A percentile compares a stretch with the other conserved stretches of the same genome.
These are phyloP conservation scores for Phaeosphaeria sp. DNA, from an alignment of 2,329 filamentous ascomycete genomes.

Conservation along the genomic window DNA sequence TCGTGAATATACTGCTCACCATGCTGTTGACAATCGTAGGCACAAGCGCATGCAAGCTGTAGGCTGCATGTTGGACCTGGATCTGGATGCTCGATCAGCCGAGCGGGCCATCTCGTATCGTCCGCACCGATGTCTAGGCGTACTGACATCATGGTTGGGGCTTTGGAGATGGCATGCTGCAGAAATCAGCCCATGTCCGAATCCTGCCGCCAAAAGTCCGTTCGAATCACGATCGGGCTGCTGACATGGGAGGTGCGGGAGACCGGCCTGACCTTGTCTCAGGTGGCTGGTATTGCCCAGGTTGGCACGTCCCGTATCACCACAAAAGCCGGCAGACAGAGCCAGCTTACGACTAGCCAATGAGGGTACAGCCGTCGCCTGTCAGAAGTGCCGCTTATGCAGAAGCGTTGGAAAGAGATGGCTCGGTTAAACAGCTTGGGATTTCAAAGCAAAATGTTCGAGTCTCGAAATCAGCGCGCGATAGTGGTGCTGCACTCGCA, in stretches of 20 bases:
- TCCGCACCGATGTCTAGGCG: slow-evolving; percentile 26
- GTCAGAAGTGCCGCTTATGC: slow-evolving; percentile 47
- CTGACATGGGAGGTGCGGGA: slow-evolving; percentile 40
- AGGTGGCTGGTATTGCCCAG: slow-evolving; percentile 28
- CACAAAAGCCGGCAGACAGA: slow-evolving; percentile 42
- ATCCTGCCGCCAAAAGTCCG: slow-evolving; percentile 38
- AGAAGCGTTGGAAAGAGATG: slow-evolving; percentile 43
- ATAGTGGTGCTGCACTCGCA: slow-evolving; percentile 10
- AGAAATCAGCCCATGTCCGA: slow-evolving; percentile 46
- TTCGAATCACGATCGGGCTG: slow-evolving; percentile 36
- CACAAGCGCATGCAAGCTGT: neutral
- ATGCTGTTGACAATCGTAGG: neutral
- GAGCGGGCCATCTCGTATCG: slow-evolving; percentile 20
- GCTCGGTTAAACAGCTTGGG: slow-evolving; percentile 40
- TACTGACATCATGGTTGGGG: slow-evolving; percentile 40
- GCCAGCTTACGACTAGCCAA: slow-evolving; percentile 28
- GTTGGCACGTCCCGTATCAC: slow-evolving; percentile 40
- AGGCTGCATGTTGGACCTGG: neutral
- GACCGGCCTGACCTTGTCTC: slow-evolving; percentile 38
- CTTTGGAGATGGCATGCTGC: slow-evolving; percentile 34
- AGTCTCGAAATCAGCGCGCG: slow-evolving; percentile 16
- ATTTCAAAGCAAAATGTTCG: slow-evolving; percentile 42
- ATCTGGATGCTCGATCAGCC: slow-evolving; percentile 21
- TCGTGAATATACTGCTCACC: neutral
- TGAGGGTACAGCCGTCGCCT: slow-evolving; percentile 25